phyloP scores from a whole-genome alignment of 345 rosid species.

The Eucalyptus guilfoylei region DNA sequence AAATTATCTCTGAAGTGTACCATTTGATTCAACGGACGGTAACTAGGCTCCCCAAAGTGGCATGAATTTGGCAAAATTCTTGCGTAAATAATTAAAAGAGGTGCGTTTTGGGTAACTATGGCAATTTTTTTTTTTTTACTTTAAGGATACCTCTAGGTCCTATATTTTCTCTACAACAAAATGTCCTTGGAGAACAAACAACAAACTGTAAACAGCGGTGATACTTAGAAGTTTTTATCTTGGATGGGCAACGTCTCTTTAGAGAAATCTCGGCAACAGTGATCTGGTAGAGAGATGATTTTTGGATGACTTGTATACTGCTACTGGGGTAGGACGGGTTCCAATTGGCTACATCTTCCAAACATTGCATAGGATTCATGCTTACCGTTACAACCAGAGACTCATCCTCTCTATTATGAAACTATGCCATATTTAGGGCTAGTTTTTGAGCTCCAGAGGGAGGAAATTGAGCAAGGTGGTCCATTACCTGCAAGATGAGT shows the following conservation, averaged over 20 bases:
- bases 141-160: not conserved
- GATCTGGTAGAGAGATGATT: not conserved
- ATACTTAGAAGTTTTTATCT: not conserved
- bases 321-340: not conserved
- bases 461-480: not conserved
- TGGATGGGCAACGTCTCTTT: not conserved
- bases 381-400: not conserved
- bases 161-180: not conserved
- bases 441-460: not conserved
- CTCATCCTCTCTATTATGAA: not conserved
- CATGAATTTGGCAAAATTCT: not conserved
- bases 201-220: not conserved
- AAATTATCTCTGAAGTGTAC: not conserved
- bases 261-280: not conserved
- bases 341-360: not conserved
- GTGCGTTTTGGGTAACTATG: not conserved
- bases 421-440: not conserved
- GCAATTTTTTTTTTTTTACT: too few relatives aligned
- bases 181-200: not conserved
- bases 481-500: not conserved
- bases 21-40: not conserved
- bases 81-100: not conserved
- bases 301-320: too few relatives aligned
- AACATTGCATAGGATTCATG: not conserved
- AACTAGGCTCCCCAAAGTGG: not conserved